phyloP scores from a whole-genome alignment of 2,329 filamentous ascomycete species.

The Fusarium staphyleae region DNA sequence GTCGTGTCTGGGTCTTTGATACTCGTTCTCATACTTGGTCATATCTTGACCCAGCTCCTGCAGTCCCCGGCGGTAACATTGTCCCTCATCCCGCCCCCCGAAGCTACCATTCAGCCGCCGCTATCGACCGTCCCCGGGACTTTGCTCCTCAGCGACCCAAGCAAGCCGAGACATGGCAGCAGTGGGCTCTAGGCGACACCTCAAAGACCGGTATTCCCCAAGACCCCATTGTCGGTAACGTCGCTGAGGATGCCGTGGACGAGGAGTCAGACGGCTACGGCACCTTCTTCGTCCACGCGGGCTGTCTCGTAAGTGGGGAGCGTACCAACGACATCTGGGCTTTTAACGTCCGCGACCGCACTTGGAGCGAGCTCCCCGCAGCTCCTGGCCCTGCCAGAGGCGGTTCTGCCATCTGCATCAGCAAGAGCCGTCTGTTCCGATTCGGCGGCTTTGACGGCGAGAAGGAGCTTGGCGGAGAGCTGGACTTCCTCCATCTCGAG shows the following conservation, averaged over 20 bases:
- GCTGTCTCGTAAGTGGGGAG: constrained; percentile 69
- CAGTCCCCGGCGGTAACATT: constrained; percentile 51
- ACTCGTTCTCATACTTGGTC: constrained; percentile 70
- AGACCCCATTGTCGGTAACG: constrained; percentile 62
- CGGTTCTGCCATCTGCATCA: constrained; percentile 71
- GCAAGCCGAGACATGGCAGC: constrained; percentile 57
- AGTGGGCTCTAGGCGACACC: constrained; percentile 63
- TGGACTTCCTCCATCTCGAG: constrained; percentile 70
- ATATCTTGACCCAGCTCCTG: constrained; percentile 63
- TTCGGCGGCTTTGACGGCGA: constrained; percentile 83
- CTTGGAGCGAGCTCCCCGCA: constrained; percentile 72
- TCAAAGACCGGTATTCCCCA: constrained; percentile 65
- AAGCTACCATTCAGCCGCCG: constrained; percentile 72
- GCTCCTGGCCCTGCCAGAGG: constrained; percentile 73
- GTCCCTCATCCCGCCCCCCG: constrained; percentile 65
- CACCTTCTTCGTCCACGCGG: constrained; percentile 79
- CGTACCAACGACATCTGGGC: constrained; percentile 76
- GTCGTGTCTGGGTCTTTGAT: constrained; percentile 79
- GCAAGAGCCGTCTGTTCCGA: constrained; percentile 71
- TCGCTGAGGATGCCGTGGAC: constrained; percentile 65
- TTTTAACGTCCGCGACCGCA: constrained; percentile 69
- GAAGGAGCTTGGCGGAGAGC: constrained; percentile 70
- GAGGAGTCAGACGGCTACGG: constrained; percentile 69
- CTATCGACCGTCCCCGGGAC: constrained; percentile 63
- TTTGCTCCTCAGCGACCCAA: constrained; percentile 49